A percentile compares a stretch with the other conserved stretches of the same genome.
Evolutionary conservation across 345 rosid species (phyloP).

Genomic region (Lumnitzera racemosa): DNA sequence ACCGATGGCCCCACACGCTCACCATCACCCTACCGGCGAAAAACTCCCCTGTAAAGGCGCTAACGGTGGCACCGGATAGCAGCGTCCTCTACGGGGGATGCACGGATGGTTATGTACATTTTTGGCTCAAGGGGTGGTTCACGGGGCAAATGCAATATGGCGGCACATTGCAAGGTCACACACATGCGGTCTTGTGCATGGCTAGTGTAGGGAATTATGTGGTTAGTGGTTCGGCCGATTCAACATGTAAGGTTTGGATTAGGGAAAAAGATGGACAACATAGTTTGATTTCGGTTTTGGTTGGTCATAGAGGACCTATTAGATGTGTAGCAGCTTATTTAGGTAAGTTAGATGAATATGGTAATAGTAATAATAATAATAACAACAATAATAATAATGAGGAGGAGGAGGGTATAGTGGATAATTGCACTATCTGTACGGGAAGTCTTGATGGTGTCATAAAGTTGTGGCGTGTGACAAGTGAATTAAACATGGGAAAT

Average conservation of each 20-base stretch:
- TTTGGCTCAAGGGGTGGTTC: constrained; percentile 39
- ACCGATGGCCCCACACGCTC: constrained; percentile 26
- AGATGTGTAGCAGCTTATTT: constrained; percentile 26
- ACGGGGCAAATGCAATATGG: constrained; percentile 43
- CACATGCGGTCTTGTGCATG: constrained; percentile 46
- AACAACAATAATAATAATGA: background rate
- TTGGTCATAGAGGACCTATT: constrained; percentile 38
- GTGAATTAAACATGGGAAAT: background rate
- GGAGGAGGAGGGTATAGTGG: constrained; percentile 14
- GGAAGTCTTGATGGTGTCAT: constrained; percentile 53
- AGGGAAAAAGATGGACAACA: constrained; percentile 35
- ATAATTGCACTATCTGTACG: constrained; percentile 29
- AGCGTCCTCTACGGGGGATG: constrained; percentile 43
- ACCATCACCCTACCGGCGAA: constrained; percentile 31
- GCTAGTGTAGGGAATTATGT: constrained; percentile 28
- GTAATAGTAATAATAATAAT: background rate
- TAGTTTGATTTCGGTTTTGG: constrained; percentile 24
- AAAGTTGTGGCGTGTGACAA: constrained; percentile 35
- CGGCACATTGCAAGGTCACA: constrained; percentile 46
- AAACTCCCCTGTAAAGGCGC: constrained; percentile 40
- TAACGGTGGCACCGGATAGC: constrained; percentile 26
- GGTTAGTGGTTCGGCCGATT: constrained; percentile 44
- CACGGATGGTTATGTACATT: constrained; percentile 41
- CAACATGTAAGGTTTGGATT: constrained; percentile 38
- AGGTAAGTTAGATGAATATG: constrained; percentile 14